Conservation (phyloP, 1,139 yeast species). For the Sugiyamaella neomexicana region DNA sequence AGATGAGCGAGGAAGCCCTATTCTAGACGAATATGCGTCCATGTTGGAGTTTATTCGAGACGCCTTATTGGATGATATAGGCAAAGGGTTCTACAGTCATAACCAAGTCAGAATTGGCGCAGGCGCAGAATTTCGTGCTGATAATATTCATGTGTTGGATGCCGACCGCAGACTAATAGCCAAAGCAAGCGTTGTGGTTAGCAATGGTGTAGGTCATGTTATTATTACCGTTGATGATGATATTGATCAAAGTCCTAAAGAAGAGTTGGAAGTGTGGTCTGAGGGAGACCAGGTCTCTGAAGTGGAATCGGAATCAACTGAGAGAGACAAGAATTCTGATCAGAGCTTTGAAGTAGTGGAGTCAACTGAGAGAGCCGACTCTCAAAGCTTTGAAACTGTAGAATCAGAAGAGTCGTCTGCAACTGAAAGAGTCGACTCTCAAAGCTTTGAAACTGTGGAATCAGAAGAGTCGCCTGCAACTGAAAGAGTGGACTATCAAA, state of each 20-base stretch:
- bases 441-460: too few species aligned
- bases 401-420: too few species aligned
- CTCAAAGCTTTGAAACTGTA: too few species aligned
- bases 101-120: slow-evolving; percentile 25
- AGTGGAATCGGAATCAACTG: too few species aligned
- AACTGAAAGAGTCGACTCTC: too few species aligned
- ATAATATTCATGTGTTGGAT: slow-evolving; percentile 26
- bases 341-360: too few species aligned
- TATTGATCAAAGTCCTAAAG: slow-evolving; percentile 3
- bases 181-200: slow-evolving; percentile 22
- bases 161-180: slow-evolving; percentile 24
- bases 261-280: too few species aligned
- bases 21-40: slow-evolving; percentile 6
- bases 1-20: slow-evolving; percentile 7
- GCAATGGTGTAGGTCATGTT: slow-evolving; percentile 24
- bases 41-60: slow-evolving; percentile 17
- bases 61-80: slow-evolving; percentile 20
- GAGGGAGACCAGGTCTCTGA: too few species aligned
- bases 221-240: slow-evolving; percentile 19
- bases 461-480: too few species aligned
- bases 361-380: too few species aligned
- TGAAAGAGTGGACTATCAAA: too few species aligned
- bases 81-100: slow-evolving; percentile 19
- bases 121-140: slow-evolving; percentile 27
- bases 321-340: too few species aligned